Evolutionary conservation across 1,284 basidiomycete species (phyloP), one percentile per base, ranked within the genome.

Genomic region (Microstroma glucosiphilum): DNA sequence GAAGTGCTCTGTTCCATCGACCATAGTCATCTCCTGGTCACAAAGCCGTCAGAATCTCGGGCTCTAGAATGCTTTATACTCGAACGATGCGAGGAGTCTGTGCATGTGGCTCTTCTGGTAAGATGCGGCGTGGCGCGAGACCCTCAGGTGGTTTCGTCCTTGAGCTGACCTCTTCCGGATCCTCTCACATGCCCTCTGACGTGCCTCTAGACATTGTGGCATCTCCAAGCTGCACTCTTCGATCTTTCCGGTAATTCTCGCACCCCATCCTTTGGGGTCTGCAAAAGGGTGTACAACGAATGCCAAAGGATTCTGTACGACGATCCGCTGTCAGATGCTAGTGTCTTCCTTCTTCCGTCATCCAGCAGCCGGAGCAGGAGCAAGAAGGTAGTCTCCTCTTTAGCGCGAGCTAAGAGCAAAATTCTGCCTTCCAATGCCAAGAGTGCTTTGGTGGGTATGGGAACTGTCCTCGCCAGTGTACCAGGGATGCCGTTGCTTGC

Each of bases 221-320:
- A 70, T 71, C 72, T 78, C 49, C 77, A 78, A 59, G 77, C 77
- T 1, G 67, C 75, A 13, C 74, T 77, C 40, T 68, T 67, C 30
- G 77, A 78, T 59, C 69, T 77, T 48, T 68, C 72, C 2, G 49
- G 58, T 17, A 62, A 86, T 9, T 80, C 81, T 53, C 85, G 87
- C 64, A 88, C 92, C 1, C 85, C 84, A 26, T 89, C 92, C 0
- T 97, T 98, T 80, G 82, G 86, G 62, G 89, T 96, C 68, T 98
- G 96, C 81, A 91, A 93, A 80, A 86, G 96, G 63, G 86, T 93
- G 57, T 83, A 96, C 67, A 91, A 92, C 78, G 86, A 87, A 79
- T 96, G 93, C 78, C 94, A 98, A 81, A 89, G 93, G 82, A 92
- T 97, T 78, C 93, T 99, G 74, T 99, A 96, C 79, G 87, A 89